These are phyloP conservation scores for Candida endomychidarum DNA, from an alignment of 805 yeast genomes.

Conservation along the genomic window DNA sequence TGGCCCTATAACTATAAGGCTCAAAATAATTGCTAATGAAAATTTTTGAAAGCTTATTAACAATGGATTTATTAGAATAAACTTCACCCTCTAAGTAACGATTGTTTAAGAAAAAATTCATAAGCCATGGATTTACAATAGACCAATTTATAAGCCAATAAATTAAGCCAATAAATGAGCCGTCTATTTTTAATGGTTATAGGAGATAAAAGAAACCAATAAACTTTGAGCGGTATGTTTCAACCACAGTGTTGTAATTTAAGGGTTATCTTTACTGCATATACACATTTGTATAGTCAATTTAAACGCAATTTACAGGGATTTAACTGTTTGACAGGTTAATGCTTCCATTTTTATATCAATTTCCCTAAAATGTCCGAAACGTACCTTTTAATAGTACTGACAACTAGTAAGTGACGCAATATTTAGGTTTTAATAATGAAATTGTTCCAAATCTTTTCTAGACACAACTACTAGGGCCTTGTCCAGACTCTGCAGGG, in stretches of 20 bases:
- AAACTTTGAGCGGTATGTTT: not conserved
- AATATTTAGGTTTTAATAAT: conserved; percentile 1
- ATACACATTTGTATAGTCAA: not conserved
- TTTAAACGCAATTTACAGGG: not conserved
- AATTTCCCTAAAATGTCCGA: not conserved
- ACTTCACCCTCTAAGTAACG: too few relatives aligned
- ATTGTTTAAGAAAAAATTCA: too few relatives aligned
- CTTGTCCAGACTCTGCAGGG: too few relatives aligned
- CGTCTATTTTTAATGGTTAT: not conserved
- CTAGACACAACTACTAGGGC: not conserved
- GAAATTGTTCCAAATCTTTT: not conserved
- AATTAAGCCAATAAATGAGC: too few relatives aligned
- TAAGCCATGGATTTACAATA: not conserved
- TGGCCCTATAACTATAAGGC: not conserved
- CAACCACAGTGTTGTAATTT: not conserved
- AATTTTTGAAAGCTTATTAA: not conserved
- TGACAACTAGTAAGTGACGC: not conserved
- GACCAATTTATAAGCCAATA: not conserved
- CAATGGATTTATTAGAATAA: not conserved
- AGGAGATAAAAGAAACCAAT: too few relatives aligned
- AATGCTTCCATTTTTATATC: too few relatives aligned
- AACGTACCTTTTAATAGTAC: not conserved
- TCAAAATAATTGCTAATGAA: not conserved
- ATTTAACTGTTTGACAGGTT: not conserved
- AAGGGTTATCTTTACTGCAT: conserved; percentile 2